Conservation (phyloP, 768 basidiomycete genomes). For the Boletus subparvulus region DNA sequence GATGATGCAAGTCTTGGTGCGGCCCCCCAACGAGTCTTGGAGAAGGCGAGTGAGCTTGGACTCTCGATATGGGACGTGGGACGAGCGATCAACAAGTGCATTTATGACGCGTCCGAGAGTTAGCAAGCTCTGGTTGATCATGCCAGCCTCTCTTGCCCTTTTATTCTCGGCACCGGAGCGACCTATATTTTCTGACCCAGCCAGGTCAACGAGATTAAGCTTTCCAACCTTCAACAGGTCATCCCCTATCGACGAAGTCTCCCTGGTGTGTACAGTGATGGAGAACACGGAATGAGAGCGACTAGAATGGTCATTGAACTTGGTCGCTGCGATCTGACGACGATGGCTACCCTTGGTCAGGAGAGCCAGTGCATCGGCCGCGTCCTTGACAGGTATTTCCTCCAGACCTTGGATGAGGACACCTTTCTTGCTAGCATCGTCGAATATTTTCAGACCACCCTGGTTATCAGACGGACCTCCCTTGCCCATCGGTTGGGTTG, state of each 20-base stretch:
- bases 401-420: constrained; percentile 95
- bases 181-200: constrained; percentile 97
- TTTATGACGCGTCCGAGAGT: constrained; percentile 98
- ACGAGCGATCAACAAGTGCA: constrained; percentile 86
- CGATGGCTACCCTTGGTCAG: constrained; percentile 88
- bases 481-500: constrained; percentile 78
- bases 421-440: constrained; percentile 84
- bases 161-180: constrained; percentile 94
- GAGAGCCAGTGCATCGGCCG: constrained; percentile 77
- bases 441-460: constrained; percentile 83
- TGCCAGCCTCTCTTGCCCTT: constrained; percentile 93
- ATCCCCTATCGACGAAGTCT: constrained; percentile 72
- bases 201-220: constrained; percentile 94
- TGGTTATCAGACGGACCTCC: constrained; percentile 49
- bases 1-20: constrained; percentile 96
- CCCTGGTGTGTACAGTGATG: constrained; percentile 92
- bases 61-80: constrained; percentile 95
- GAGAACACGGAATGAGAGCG: constrained; percentile 98
- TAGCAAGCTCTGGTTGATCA: constrained; percentile 96
- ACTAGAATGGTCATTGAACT: constrained; percentile 97
- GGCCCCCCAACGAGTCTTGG: constrained; percentile 98
- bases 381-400: constrained; percentile 81
- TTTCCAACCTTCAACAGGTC: constrained; percentile 93
- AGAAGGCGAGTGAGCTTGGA: constrained; percentile 96
- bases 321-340: constrained; percentile 91